Base-by-base conservation (phyloP, 768 basidiomycete species). In the Rhizopogon roseolus region DNA sequence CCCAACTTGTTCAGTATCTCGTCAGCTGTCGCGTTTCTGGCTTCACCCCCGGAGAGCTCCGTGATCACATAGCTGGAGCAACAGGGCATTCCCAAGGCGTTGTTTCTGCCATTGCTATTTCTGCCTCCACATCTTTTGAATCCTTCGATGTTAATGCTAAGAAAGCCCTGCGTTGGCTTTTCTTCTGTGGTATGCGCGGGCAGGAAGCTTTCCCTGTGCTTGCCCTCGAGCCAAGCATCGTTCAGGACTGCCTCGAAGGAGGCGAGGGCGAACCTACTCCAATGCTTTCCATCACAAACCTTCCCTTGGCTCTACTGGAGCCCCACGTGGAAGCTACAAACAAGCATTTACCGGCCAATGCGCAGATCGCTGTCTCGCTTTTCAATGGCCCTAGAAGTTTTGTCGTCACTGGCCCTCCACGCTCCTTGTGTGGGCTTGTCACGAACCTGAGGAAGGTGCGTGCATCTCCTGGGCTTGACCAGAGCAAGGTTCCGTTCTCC, bases 51-150 rank as follows among this genome's bases (percentile, higher is more conserved):
- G 90, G 85, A 8, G 82, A 95, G 63, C 79, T 97, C 67, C 84
- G 90, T 38, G 71, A 77, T 43, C 80, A 81, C 43, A 79, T 98
- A 52, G 76, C 82, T 9, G 96, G 96, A 34, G 84, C 94, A 2
- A 98, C 97, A 14, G 97, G 97, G 32, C 97, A 99, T 73, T 98
- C 95, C 2, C 96, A 98, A 70, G 97, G 97, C 60, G 84, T 99
- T 61, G 86, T 97, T 45, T 92, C 95, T 11, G 97, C 97, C n/a
- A 81, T 95, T 50, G 86, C 82, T 38, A 84, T 98, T 63, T 80
- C 95, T 6, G 84, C 90, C 5, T 93, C 94, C 5, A 76, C 77
- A 16, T 83, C 85, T 25, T 84, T 85, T 56, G 85, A 86, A 44
- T 84, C 86, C 3, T 90, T 93, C 70, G 74, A 80, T 53, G 71